These are phyloP conservation scores for Rhodamnia argentea DNA, from an alignment of 345 rosid genomes.

Conservation along the genomic window DNA sequence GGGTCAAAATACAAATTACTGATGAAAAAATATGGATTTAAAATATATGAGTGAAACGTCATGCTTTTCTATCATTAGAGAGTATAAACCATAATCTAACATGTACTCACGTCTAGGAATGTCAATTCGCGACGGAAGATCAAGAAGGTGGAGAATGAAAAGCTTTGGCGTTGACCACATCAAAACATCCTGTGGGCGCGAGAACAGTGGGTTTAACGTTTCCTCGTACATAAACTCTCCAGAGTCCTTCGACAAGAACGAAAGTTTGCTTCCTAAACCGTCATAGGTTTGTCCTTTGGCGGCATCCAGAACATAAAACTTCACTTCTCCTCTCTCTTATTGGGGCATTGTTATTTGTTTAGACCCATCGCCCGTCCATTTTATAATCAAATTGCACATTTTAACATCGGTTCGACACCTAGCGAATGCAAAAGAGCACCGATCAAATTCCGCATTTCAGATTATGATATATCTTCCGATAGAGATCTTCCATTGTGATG, in stretches of 20 bases:
- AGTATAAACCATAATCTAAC: too few relatives aligned
- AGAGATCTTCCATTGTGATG: neutral
- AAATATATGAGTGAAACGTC: too few relatives aligned
- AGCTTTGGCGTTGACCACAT: neutral
- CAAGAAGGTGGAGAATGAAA: neutral
- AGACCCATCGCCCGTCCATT: neutral
- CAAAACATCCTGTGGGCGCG: neutral
- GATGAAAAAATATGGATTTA: too few relatives aligned
- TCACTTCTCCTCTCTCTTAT: neutral
- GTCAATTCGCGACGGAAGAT: neutral
- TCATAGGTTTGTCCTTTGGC: neutral
- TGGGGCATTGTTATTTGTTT: neutral
- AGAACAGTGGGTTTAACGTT: neutral
- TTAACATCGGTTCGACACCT: too few relatives aligned
- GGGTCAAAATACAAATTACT: too few relatives aligned
- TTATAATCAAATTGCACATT: too few relatives aligned
- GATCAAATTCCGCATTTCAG: neutral
- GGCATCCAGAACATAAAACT: neutral
- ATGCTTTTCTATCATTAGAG: accelerated
- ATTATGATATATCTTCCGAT: neutral
- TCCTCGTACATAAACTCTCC: neutral
- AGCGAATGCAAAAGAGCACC: too few relatives aligned
- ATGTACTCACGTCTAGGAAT: neutral
- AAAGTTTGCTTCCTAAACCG: neutral
- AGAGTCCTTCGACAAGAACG: neutral